Base-by-base conservation (phyloP, 2,329 filamentous ascomycete genomes). In the Xylariaceae sp. region DNA sequence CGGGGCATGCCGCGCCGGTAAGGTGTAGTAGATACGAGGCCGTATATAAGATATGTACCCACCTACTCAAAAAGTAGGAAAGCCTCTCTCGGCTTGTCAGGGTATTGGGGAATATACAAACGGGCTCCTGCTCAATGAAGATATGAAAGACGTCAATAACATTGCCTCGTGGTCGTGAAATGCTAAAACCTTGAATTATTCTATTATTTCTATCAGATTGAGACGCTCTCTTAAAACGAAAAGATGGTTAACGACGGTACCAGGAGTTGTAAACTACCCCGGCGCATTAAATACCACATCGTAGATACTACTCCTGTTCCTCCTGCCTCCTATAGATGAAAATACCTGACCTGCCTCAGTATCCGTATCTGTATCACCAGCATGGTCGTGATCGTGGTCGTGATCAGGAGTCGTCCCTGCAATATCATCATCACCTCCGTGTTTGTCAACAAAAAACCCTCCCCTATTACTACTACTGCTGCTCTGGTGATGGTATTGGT, bases 1-100 rank as follows among this genome's bases (percentile, higher is more conserved):
- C 81, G 88, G 40, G 88, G 88, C 24, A 92, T 97, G 88, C 90
- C 92, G 17, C 79, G 86, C 64, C 75, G 86, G 71, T 90, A 36
- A 56, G 46, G 21, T 24, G 31, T 19, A 15, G 17, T 21, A 36
- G 31, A 39, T 29, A 15, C 7, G 21, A 11, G 12, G 27, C 6
- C 23, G 30, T 34, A 31, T 35, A 5, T 18, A 9, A 5, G 13
- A 14, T 12, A 33, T 27, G 33, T 16, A 42, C n/a, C n/a, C n/a
- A 24, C 24, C 29, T 23, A 31, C 6, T 24, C 18, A 11, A 28
- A 38, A 31, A 46, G 42, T 50, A 51, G 44, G 42, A 48, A 49
- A 50, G 40, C 44, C 46, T 27, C 29, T 37, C 44, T 42, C 44
- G 49, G 42, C 44, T 24, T 40, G 11, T 11, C 6, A 32, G 40